Conservation (phyloP, 345 rosid genomes). For the Boechera retrofracta region DNA sequence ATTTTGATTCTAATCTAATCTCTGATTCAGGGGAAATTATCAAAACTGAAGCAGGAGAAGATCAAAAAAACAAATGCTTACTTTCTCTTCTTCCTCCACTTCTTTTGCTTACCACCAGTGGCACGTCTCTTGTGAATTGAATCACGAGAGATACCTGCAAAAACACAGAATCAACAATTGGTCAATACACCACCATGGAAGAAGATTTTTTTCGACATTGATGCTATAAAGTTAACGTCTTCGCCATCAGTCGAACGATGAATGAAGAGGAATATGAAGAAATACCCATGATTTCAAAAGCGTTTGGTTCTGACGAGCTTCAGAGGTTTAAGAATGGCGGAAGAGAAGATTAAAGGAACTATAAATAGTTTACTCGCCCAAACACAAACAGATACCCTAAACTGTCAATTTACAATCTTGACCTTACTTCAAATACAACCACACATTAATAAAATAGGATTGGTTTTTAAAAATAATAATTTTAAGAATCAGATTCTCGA, state of each 20-base stretch:
- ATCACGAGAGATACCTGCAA: constrained; percentile 59
- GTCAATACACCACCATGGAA: not conserved
- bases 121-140: constrained; percentile 69
- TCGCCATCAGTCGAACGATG: not conserved
- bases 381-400: constrained; percentile 3
- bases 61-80: constrained; percentile 1
- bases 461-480: not conserved
- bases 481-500: constrained; percentile 13
- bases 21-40: not conserved
- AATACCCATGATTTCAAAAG: not conserved
- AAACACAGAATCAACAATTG: not conserved
- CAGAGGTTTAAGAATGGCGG: constrained; percentile 32
- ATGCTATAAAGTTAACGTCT: not conserved
- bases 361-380: no score
- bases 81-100: constrained; percentile 69
- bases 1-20: not conserved
- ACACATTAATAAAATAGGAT: constrained; percentile 20
- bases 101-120: constrained; percentile 66
- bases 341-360: not conserved
- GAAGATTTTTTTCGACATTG: no score
- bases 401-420: not conserved
- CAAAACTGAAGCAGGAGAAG: not conserved
- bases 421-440: constrained; percentile 31
- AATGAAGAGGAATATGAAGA: not conserved
- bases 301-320: not conserved